Evolutionary conservation across 2,329 filamentous ascomycete genomes (phyloP).

Genomic region (Verticillium nonalfalfae): DNA sequence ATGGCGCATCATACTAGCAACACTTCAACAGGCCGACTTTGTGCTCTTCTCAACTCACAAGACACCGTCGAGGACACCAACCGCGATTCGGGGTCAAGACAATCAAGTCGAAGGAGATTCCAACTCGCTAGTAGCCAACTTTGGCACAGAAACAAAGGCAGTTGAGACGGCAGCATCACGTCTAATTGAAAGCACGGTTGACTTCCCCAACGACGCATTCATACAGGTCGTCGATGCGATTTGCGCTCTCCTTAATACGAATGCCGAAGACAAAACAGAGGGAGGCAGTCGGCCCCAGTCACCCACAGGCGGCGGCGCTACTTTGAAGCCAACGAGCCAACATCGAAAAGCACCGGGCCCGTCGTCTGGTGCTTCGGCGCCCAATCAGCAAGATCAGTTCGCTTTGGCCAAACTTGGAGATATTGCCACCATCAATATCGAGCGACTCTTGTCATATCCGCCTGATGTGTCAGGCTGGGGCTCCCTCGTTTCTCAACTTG

Average conservation of each 20-base stretch:
- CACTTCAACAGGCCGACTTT: constrained; percentile 86
- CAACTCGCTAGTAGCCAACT: constrained; percentile 52
- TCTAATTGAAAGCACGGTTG: constrained; percentile 84
- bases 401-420: constrained; percentile 70
- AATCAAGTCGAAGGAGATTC: constrained; percentile 44
- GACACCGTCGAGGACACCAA: constrained; percentile 42
- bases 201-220: constrained; percentile 82
- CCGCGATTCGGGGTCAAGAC: constrained; percentile 39
- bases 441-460: constrained; percentile 62
- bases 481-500: constrained; percentile 52
- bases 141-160: constrained; percentile 75
- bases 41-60: constrained; percentile 65
- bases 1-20: constrained; percentile 89
- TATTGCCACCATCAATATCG: constrained; percentile 66
- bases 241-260: constrained; percentile 58
- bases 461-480: constrained; percentile 71
- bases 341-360: constrained; percentile 42
- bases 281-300: constrained; percentile 27
- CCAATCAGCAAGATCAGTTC: constrained; percentile 58
- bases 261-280: constrained; percentile 15
- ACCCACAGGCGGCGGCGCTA: constrained; percentile 20
- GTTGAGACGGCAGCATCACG: constrained; percentile 83
- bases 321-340: constrained; percentile 26
- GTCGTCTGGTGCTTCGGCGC: constrained; percentile 35
- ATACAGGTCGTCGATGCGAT: constrained; percentile 69